Evolutionary conservation across 2,329 filamentous ascomycete species (phyloP), one percentile per base, ranked within the genome.

Genomic region (Aspergillus sp.): DNA sequence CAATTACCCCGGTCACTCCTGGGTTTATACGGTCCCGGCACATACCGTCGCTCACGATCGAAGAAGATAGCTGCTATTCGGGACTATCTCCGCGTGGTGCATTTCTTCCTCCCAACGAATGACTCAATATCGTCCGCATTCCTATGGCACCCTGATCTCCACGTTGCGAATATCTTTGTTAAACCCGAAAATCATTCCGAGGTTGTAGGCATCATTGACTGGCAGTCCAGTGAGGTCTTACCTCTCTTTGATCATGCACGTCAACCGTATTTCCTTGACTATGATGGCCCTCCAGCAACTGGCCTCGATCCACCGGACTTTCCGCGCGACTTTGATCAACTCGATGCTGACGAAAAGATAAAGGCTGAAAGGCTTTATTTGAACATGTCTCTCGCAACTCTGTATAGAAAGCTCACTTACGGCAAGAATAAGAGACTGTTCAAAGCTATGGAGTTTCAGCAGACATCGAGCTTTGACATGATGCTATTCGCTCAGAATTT

Each of bases 61-160:
- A 73, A 65, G 55, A 79, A 79, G 60, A 57, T 74, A 3, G 59
- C 59, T 15, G 75, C 73, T 9, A 60, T 74, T 55, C 36, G 67
- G 23, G 64, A 59, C 36, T 77, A 76, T 64, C 65, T 72, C 50
- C 61, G 68, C 23, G 38, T 75, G 7, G 58, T 71, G 19, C 69
- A 63, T 21, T 64, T 65, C 51, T 60, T 76, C 25, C 60, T 74
- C 9, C 74, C 69, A 3, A 61, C 25, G 38, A 70, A 76, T 56
- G 17, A 41, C 54, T 54, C 63, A 15, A 68, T 74, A 38, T 54
- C 63, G 12, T 67, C 70, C 9, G 43, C 60, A 10, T 57, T 75
- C 70, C 51, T 73, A 25, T 71, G 69, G 77, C 75, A 80, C 56
- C 61, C 59, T 38, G 77, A 80, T 53, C 65, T 80, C 19, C 77